Evolutionary conservation across 148 eudicot species (phyloP), one percentile per base, ranked within the genome.

Genomic region (Chenopodium suecicum): DNA sequence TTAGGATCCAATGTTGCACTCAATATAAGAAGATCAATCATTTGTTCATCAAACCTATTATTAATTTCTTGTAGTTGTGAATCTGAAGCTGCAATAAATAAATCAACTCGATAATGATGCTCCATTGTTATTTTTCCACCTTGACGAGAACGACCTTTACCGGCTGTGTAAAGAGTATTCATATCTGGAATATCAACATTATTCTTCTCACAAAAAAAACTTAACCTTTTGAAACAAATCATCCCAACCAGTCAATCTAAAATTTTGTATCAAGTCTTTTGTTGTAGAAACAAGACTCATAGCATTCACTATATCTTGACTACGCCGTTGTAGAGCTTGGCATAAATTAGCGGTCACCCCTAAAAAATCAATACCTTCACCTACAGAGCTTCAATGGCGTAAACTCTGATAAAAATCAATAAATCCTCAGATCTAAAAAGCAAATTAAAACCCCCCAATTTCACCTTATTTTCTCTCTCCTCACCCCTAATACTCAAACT

Each of bases 401-500:
- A 76, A 60, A 90, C 93, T 6, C 91, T 93, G 1, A 85, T 81
- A 47, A 88, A 79, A 76, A 22, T 78, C 31, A 70, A 17, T 64
- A 82, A 78, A 4, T 29, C 78, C 31, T 73, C 76, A 82, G 73
- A 81, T 78, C 84, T 70, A 66, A 74, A 67, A 31, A 83, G 78
- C 62, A 79, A 56, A 74, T 56, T 14, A 41, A 77, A 85, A 27
- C 23, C 70, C 65, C 75, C 67, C 74, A 79, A 75, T 72, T 73
- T 79, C 88, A 13, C 77, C 82, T 65, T 81, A 81, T 50, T 81
- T 83, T 16, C 58, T 88, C 44, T 89, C 91, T 52, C 85, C 87
- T 44, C 48, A 81, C 98, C 47, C 98, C 98, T 0, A 82, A 79
- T 54, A 75, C 89, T 72, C 25, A 79, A 65, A 68, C 87, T 46